Evolutionary conservation across 2,329 filamentous ascomycete species (phyloP).

Genomic region (Laburnicola sp.): DNA sequence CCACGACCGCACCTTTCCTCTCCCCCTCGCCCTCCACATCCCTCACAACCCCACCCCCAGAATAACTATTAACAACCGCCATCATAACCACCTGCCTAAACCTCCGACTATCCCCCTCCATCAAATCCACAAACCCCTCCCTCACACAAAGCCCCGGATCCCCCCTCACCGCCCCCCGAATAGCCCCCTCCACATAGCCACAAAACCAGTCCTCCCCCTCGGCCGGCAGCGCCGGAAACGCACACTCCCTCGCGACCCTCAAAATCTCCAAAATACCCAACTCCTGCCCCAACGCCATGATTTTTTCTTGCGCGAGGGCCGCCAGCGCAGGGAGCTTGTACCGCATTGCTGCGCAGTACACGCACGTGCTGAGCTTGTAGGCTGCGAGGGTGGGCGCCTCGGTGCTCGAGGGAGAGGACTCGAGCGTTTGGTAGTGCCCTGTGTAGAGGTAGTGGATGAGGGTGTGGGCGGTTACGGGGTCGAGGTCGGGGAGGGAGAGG

Average conservation of each 20-base stretch:
- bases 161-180: conserved; percentile 22
- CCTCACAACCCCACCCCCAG: neutral
- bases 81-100: conserved; percentile 35
- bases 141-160: conserved; percentile 29
- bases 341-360: conserved; percentile 32
- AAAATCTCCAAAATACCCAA: conserved; percentile 30
- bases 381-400: conserved; percentile 7
- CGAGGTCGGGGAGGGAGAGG: conserved; percentile 28
- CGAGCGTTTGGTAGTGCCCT: conserved; percentile 23
- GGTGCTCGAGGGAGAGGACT: neutral
- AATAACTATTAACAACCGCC: conserved; percentile 30
- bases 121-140: conserved; percentile 28
- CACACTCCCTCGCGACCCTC: conserved; percentile 23
- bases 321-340: conserved; percentile 32
- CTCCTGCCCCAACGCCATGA: conserved; percentile 20
- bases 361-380: conserved; percentile 27
- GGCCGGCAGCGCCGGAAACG: conserved; percentile 25
- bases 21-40: neutral
- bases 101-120: conserved; percentile 28
- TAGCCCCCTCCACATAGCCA: conserved; percentile 25
- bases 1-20: no score
- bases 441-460: conserved; percentile 33
- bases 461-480: conserved; percentile 28
- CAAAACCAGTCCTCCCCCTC: conserved; percentile 31
- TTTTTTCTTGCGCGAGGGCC: conserved; percentile 27